Conservation (phyloP, 2,329 filamentous ascomycete species). For the Penicillium sp. region DNA sequence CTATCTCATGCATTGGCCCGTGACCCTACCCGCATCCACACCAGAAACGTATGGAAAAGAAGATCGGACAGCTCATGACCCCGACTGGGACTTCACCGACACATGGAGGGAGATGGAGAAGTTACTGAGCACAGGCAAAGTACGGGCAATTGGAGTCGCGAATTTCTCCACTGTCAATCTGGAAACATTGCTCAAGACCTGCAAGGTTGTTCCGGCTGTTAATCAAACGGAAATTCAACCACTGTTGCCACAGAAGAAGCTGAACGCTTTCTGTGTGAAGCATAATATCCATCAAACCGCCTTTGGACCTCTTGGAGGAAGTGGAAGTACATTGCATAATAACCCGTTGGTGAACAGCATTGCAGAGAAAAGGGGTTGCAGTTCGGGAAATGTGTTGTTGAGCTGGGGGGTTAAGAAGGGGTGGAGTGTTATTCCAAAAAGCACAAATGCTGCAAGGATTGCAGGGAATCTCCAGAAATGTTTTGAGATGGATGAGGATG, state of each 20-base stretch:
- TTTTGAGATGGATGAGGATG: slow-evolving; percentile 14
- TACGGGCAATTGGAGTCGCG: slow-evolving; percentile 26
- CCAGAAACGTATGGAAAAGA: slow-evolving; percentile 15
- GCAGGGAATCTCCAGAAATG: slow-evolving; percentile 8
- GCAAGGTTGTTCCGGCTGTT: slow-evolving; percentile 25
- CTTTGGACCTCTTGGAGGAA: slow-evolving; percentile 28
- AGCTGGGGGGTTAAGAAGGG: slow-evolving; percentile 19
- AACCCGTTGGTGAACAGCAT: slow-evolving; percentile 10
- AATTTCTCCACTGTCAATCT: slow-evolving; percentile 22
- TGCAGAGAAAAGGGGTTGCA: slow-evolving; percentile 10
- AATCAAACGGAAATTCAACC: slow-evolving; percentile 42
- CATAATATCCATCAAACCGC: slow-evolving; percentile 38
- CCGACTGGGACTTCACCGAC: slow-evolving; percentile 74
- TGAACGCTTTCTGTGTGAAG: slow-evolving; percentile 33
- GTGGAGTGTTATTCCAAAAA: slow-evolving; percentile 19
- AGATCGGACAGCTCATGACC: slow-evolving; percentile 55
- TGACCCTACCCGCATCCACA: slow-evolving; percentile 18
- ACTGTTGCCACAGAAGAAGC: slow-evolving; percentile 37
- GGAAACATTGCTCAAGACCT: slow-evolving; percentile 10
- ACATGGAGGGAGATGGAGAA: slow-evolving; percentile 54
- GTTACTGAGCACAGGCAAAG: slow-evolving; percentile 15
- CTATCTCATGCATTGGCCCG: slow-evolving; percentile 31
- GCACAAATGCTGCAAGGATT: slow-evolving; percentile 12
- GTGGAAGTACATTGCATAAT: slow-evolving; percentile 17
- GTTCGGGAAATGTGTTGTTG: slow-evolving; percentile 18